These are phyloP conservation scores for Thielaviopsis euricoi DNA, from an alignment of 2,329 filamentous ascomycete species.

Conservation along the genomic window DNA sequence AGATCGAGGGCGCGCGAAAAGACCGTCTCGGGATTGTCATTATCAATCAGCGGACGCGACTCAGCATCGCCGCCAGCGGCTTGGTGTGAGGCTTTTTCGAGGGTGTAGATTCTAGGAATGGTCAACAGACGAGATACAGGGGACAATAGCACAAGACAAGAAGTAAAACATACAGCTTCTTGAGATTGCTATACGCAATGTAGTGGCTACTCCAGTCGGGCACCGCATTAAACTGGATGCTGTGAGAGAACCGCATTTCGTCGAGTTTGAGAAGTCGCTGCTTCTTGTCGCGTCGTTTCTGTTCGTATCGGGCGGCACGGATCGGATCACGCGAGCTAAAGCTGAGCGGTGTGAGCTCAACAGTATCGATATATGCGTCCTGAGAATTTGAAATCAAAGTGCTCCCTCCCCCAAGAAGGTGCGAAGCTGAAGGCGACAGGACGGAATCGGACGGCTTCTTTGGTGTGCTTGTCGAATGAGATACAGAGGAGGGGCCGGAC, in stretches of 20 bases:
- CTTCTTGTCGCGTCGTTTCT: conserved; percentile 46
- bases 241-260: conserved; percentile 99
- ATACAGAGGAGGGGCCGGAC: conserved; percentile 24
- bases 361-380: conserved; percentile 15
- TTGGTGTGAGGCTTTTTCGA: conserved; percentile 60
- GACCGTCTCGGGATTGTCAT: conserved; percentile 60
- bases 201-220: conserved; percentile 99
- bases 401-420: conserved; percentile 11
- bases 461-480: conserved; percentile 1
- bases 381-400: neutral
- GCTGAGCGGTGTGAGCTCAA: conserved; percentile 24
- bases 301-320: conserved; percentile 19
- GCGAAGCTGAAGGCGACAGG: conserved; percentile 6
- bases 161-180: conserved; percentile 62
- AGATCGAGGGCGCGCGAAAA: conserved; percentile 71
- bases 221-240: conserved; percentile 97
- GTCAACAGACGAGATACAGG: neutral
- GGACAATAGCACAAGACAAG: neutral
- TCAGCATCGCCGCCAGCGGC: conserved; percentile 54
- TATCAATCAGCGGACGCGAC: conserved; percentile 62
- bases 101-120: conserved; percentile 62
- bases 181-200: conserved; percentile 95
- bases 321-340: conserved; percentile 16
- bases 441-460: neutral
- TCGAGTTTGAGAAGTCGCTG: conserved; percentile 53